Evolutionary conservation across 2,329 filamentous ascomycete species (phyloP), one percentile per base, ranked within the genome.

Genomic region (Diaporthe citriasiana): DNA sequence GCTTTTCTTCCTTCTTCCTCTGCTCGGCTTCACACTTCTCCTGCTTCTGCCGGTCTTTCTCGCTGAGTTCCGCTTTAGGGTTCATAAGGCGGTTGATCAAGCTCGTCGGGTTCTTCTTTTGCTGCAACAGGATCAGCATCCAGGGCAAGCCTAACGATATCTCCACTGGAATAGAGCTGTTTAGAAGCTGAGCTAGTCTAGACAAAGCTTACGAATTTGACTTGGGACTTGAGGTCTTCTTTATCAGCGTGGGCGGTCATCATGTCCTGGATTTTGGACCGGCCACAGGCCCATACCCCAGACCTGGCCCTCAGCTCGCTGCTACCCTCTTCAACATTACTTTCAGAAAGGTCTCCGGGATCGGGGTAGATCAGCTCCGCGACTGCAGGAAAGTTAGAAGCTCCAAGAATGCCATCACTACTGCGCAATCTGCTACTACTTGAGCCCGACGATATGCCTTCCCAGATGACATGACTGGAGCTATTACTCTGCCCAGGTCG

Each of bases 21-120:
- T 42, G 56, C n/a, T 60, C n/a, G 2, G n/a, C 8, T 27, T 60
- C 35, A 1, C n/a, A 7, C 15, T 30, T 60, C n/a, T 60, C 35
- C n/a, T 60, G 35, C 3, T 60, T 42, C 15, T 60, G 35, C 9
- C 38, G 6, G 3, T 59, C 56, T n/a, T 59, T 40, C 13, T 59
- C 56, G 15, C n/a, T 40, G 15, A 59, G 56, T 10, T 59, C 35
- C 6, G n/a, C 56, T 9, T 59, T 40, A 3, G 56, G 56, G n/a
- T 59, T 13, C 35, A 59, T 25, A 9, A 59, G 35, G 12, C 3
- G 15, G 35, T 40, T 59, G 35, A 59, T 59, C 5, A 38, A 17
- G n/a, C 35, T 40, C 0, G 56, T 59, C 13, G 35, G 56, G 35
- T 59, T 40, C n/a, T 59, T 59, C 56, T 59, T 59, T 25, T 59